Evolutionary conservation across 495 filamentous ascomycete genomes (phyloP).

Genomic region (Emericellopsis terricola): DNA sequence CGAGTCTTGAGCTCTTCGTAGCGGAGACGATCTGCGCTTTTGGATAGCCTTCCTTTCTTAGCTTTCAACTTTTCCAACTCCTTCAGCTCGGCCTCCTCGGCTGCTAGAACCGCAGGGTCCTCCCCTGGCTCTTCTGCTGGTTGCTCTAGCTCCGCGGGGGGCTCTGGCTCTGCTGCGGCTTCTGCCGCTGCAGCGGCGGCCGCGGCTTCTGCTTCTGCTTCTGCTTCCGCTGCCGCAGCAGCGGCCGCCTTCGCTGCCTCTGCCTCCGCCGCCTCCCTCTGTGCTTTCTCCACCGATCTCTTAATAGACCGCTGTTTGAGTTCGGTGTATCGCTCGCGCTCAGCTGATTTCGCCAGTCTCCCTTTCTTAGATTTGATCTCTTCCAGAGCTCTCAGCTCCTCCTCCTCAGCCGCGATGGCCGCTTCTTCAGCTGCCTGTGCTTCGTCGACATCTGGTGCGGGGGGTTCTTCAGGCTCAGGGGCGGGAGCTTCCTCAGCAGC

Average conservation of each 20-base stretch:
- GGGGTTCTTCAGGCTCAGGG: not conserved
- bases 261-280: slow-evolving; percentile 8
- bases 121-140: slow-evolving; percentile 5
- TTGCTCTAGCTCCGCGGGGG: too few relatives aligned
- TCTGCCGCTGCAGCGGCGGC: not conserved
- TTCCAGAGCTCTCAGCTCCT: slow-evolving; percentile 10
- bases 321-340: slow-evolving; percentile 16
- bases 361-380: slow-evolving; percentile 8
- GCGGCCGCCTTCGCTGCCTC: slow-evolving; percentile 7
- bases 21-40: not conserved
- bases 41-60: slow-evolving; percentile 13
- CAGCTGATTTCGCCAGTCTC: slow-evolving; percentile 12
- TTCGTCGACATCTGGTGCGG: not conserved
- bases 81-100: slow-evolving; percentile 14
- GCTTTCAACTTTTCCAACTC: slow-evolving; percentile 11
- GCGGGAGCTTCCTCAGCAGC: not conserved
- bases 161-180: not conserved
- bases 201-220: slow-evolving; percentile 7
- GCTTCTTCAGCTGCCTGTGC: too few relatives aligned
- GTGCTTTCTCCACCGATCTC: slow-evolving; percentile 12
- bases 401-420: slow-evolving; percentile 14
- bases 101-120: slow-evolving; percentile 9
- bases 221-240: slow-evolving; percentile 6
- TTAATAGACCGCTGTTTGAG: slow-evolving; percentile 14
- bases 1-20: not conserved